phyloP scores from a whole-genome alignment of 768 basidiomycete genomes.

The Phlegmacium glaucopus region DNA sequence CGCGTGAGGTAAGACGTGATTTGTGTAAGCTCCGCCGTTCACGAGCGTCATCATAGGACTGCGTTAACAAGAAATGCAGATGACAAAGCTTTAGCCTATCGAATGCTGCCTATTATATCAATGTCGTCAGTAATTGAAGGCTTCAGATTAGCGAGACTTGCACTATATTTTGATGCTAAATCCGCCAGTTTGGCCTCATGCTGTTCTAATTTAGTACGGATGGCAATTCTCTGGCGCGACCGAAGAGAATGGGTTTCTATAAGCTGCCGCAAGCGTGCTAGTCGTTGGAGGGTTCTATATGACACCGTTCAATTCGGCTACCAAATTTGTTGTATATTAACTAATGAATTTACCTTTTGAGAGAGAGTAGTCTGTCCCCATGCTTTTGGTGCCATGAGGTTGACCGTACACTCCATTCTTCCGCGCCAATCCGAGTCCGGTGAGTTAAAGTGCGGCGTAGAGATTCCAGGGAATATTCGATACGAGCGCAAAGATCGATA shows the following conservation, averaged over 20 bases:
- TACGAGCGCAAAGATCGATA: slow-evolving; percentile 26
- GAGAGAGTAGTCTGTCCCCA: slow-evolving; percentile 27
- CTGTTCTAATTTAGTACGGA: slow-evolving; percentile 33
- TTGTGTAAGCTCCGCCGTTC: slow-evolving; percentile 18
- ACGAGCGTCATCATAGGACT: slow-evolving; percentile 28
- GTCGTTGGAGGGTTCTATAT: slow-evolving; percentile 30
- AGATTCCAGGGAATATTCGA: slow-evolving; percentile 23
- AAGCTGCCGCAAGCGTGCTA: slow-evolving; percentile 22
- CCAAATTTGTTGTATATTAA: neutral
- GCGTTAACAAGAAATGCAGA: slow-evolving; percentile 26
- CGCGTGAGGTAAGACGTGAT: slow-evolving; percentile 21
- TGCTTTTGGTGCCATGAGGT: slow-evolving; percentile 32
- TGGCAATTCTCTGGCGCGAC: slow-evolving; percentile 23
- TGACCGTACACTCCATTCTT: slow-evolving; percentile 31
- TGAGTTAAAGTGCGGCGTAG: slow-evolving; percentile 20
- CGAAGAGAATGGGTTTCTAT: slow-evolving; percentile 24
- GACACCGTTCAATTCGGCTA: slow-evolving; percentile 5
- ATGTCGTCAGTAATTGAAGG: neutral
- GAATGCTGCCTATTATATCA: slow-evolving; percentile 23
- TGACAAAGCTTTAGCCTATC: slow-evolving; percentile 32
- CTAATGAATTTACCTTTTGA: slow-evolving; percentile 27
- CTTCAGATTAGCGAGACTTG: slow-evolving; percentile 13
- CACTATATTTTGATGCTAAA: slow-evolving; percentile 34
- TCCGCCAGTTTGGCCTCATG: slow-evolving; percentile 37
- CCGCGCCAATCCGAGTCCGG: slow-evolving; percentile 24